phyloP scores from a whole-genome alignment of 1,139 yeast genomes.

The Pneumocystis canis region DNA sequence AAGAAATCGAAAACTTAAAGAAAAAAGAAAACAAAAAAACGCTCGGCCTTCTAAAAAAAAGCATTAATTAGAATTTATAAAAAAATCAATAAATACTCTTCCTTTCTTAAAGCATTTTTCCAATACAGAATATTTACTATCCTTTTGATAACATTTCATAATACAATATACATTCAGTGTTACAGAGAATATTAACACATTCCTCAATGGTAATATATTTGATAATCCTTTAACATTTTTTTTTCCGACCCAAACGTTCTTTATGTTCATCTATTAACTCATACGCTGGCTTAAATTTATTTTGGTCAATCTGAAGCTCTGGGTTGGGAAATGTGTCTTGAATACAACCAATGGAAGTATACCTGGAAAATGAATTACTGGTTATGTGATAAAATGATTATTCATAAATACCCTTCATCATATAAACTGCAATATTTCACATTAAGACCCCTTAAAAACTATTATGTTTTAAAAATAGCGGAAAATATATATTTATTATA shows the following conservation, averaged over 20 bases:
- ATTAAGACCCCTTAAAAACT: conserved; percentile 35
- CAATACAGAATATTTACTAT: not conserved
- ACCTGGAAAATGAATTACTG: conserved; percentile 18
- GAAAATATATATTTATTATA: not conserved
- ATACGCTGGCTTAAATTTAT: conserved; percentile 11
- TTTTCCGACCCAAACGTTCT: conserved; percentile 10
- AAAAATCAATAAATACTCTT: conserved; percentile 2
- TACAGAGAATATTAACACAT: not conserved
- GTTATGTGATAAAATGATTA: not conserved
- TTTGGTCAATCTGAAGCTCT: conserved; percentile 26
- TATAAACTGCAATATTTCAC: conserved; percentile 55
- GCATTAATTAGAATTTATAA: conserved; percentile 10
- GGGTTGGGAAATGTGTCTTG: conserved; percentile 56
- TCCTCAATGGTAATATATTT: not conserved
- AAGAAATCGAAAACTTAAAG: conserved; percentile 55
- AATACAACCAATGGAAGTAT: conserved; percentile 69
- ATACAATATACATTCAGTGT: not conserved
- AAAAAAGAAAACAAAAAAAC: conserved; percentile 67
- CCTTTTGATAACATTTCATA: not conserved
- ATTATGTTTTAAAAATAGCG: conserved; percentile 14
- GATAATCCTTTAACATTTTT: not conserved
- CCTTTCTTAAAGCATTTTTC: not conserved
- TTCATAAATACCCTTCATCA: conserved; percentile 37
- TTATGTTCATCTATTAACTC: conserved; percentile 6
- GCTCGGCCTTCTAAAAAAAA: conserved; percentile 58